These are phyloP conservation scores for Leishmania tarentolae DNA, from an alignment of 208 protist genomes.

Conservation along the genomic window DNA sequence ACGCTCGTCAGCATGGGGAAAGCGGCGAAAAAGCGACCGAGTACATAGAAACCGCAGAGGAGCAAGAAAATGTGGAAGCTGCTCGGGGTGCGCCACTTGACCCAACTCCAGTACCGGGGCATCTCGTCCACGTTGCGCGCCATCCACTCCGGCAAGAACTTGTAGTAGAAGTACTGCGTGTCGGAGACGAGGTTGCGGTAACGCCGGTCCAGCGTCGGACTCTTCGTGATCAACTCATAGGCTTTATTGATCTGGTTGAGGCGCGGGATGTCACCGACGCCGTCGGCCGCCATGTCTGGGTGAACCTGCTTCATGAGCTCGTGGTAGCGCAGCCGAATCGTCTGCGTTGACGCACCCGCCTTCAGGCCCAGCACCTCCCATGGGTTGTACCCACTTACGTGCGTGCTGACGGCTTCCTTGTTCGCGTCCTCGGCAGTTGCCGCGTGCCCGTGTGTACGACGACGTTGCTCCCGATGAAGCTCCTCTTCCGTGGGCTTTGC, in stretches of 20 bases:
- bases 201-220: slow-evolving; percentile 83
- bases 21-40: slow-evolving; percentile 76
- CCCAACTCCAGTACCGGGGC: slow-evolving; percentile 90
- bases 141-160: slow-evolving; percentile 91
- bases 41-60: slow-evolving; percentile 61
- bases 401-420: slow-evolving; percentile 40
- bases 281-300: slow-evolving; percentile 75
- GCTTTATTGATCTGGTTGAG: slow-evolving; percentile 91
- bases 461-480: slow-evolving; percentile 40
- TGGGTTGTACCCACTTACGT: slow-evolving; percentile 80
- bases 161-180: slow-evolving; percentile 89
- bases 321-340: slow-evolving; percentile 83
- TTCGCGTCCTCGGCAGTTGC: slow-evolving; percentile 36
- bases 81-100: slow-evolving; percentile 76
- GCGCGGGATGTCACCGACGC: slow-evolving; percentile 73
- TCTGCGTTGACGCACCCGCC: slow-evolving; percentile 68
- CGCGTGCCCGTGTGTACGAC: slow-evolving; percentile 32
- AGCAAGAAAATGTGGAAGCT: slow-evolving; percentile 74
- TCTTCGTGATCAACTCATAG: slow-evolving; percentile 89
- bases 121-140: slow-evolving; percentile 92
- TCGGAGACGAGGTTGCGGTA: slow-evolving; percentile 89
- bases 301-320: slow-evolving; percentile 86
- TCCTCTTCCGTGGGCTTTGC: slow-evolving; percentile 64
- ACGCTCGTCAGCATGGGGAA: slow-evolving; percentile 76
- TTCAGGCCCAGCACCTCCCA: slow-evolving; percentile 85